A percentile compares a stretch with the other conserved stretches of the same genome.
These are phyloP conservation scores for Sporisorium graminicola DNA, from an alignment of 1,284 basidiomycete genomes.

Conservation along the genomic window DNA sequence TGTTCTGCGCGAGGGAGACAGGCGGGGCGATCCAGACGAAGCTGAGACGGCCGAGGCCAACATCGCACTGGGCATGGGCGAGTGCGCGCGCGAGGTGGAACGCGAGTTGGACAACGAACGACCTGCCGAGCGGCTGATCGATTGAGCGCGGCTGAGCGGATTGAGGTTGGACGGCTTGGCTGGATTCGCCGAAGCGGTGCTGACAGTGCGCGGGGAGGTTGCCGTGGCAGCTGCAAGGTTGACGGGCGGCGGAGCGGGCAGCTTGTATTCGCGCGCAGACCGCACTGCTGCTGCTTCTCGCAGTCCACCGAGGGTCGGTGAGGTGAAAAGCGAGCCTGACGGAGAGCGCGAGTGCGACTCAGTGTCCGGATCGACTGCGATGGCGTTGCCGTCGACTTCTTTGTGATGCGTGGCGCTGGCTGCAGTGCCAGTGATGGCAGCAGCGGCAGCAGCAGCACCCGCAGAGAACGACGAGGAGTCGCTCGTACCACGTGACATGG, in stretches of 20 bases:
- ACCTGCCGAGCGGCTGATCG: conserved; percentile 33
- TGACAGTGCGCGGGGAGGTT: conserved; percentile 31
- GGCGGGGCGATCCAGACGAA: conserved; percentile 55
- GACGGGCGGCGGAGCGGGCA: conserved; percentile 52
- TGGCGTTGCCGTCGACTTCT: not conserved
- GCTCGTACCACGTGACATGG: conserved; percentile 40
- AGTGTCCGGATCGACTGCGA: conserved; percentile 1
- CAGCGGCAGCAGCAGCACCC: conserved; percentile 35
- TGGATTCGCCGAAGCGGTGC: conserved; percentile 32
- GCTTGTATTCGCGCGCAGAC: conserved; percentile 49
- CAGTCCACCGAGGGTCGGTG: conserved; percentile 39
- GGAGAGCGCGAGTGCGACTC: conserved; percentile 26
- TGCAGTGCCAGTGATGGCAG: conserved; percentile 26
- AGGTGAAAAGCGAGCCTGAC: conserved; percentile 33
- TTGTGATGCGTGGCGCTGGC: conserved; percentile 8
- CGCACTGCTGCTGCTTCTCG: conserved; percentile 38
- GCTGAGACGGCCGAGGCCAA: conserved; percentile 58
- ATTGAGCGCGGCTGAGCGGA: conserved; percentile 46
- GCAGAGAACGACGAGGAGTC: conserved; percentile 37
- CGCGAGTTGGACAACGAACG: conserved; percentile 80
- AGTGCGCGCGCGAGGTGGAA: conserved; percentile 93
- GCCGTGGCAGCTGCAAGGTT: conserved; percentile 35
- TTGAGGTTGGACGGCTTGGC: conserved; percentile 46
- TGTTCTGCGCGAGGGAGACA: conserved; percentile 56
- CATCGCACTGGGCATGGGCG: conserved; percentile 79